Evolutionary conservation across 75 land plant genomes (phyloP).

Genomic region (Chamaecyparis obtusa): DNA sequence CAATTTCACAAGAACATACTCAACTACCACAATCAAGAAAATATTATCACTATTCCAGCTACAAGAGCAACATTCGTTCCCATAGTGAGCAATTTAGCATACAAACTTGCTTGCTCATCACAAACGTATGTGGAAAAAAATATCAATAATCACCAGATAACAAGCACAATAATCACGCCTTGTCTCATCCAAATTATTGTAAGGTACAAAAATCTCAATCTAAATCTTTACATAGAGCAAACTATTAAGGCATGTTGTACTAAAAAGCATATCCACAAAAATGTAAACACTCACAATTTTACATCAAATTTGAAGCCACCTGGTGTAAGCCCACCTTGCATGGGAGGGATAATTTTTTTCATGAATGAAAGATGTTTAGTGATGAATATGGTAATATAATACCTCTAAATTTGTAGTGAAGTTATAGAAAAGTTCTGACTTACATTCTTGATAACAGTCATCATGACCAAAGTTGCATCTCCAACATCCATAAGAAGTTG

Average conservation of each 20-base stretch:
- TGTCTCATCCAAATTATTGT: too few relatives aligned
- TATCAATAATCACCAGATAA: neutral
- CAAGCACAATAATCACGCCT: neutral
- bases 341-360: neutral
- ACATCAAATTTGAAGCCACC: constrained; percentile 99
- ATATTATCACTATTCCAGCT: too few relatives aligned
- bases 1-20: neutral
- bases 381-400: neutral
- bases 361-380: neutral
- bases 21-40: neutral
- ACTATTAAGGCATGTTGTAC: neutral
- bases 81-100: too few relatives aligned
- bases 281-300: constrained; percentile 66
- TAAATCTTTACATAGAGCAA: neutral
- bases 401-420: neutral
- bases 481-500: constrained; percentile 80
- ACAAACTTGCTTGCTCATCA: neutral
- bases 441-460: constrained; percentile 88
- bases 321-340: constrained; percentile 90
- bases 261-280: neutral
- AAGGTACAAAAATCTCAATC: too few relatives aligned
- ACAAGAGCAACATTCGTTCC: too few relatives aligned
- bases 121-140: neutral
- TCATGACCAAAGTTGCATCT: constrained; percentile 89
- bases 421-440: constrained; percentile 11